Conservation (phyloP, 2,329 filamentous ascomycete species). For the Fusarium cicatricum region DNA sequence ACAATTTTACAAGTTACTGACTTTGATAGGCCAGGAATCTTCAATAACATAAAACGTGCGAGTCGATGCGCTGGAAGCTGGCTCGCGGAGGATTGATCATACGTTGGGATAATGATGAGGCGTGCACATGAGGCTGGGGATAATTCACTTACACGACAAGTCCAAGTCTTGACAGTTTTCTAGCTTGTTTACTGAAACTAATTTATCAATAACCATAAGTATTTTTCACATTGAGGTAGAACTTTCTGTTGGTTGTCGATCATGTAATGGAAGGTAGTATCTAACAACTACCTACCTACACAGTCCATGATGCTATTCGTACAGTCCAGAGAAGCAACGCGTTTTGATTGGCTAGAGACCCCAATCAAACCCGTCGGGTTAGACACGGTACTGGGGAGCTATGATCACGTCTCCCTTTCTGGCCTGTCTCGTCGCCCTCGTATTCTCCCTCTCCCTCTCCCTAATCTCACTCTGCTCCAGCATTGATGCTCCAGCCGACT, state of each 20-base stretch:
- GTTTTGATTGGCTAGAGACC: constrained; percentile 17
- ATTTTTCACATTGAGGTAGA: too few relatives aligned
- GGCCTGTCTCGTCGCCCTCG: constrained; percentile 21
- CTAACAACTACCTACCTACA: constrained; percentile 1
- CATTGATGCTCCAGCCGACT: constrained; percentile 18
- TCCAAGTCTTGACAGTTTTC: too few relatives aligned
- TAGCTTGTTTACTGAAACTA: too few relatives aligned
- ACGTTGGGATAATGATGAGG: too few relatives aligned
- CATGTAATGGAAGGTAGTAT: too few relatives aligned
- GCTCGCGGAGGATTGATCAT: too few relatives aligned
- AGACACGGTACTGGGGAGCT: constrained; percentile 22
- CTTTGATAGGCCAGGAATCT: background rate
- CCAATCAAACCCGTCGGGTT: constrained; percentile 16
- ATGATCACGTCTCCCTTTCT: constrained; percentile 30
- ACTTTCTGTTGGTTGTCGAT: too few relatives aligned
- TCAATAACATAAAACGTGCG: too few relatives aligned
- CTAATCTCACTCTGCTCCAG: constrained; percentile 11
- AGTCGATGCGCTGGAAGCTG: too few relatives aligned
- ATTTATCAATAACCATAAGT: too few relatives aligned
- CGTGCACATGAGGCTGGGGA: too few relatives aligned
- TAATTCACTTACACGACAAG: too few relatives aligned
- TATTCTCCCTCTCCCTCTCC: constrained; percentile 3
- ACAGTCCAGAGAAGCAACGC: constrained; percentile 5
- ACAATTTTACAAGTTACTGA: background rate
- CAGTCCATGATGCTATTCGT: constrained; percentile 8